These are phyloP conservation scores for Blumeria hordei DNA, from an alignment of 2,329 filamentous ascomycete species.

Conservation along the genomic window DNA sequence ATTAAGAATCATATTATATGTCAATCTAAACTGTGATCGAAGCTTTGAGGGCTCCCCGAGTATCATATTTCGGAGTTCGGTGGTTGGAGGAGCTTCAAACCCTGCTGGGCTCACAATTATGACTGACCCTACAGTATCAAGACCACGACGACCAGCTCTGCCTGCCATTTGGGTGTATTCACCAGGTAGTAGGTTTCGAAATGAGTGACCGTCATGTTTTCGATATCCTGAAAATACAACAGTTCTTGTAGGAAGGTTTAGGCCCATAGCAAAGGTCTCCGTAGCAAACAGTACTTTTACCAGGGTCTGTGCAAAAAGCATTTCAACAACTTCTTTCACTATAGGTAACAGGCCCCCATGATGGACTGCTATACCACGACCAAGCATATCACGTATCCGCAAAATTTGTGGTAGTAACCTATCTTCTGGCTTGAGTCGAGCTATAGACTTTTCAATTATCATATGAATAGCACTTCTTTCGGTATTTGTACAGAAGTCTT, in stretches of 20 bases:
- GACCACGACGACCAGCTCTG: conserved; percentile 71
- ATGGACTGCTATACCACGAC: conserved; percentile 81
- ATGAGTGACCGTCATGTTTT: conserved; percentile 83
- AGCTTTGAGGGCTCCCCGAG: conserved; percentile 87
- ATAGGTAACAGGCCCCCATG: conserved; percentile 88
- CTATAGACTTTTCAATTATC: conserved; percentile 87
- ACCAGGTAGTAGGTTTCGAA: conserved; percentile 74
- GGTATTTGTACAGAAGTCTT: conserved; percentile 77
- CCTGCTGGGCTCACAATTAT: conserved; percentile 67
- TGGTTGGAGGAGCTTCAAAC: conserved; percentile 72
- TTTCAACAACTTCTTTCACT: conserved; percentile 93
- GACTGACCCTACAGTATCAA: conserved; percentile 80
- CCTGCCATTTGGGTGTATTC: conserved; percentile 99
- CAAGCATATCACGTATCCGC: conserved; percentile 60
- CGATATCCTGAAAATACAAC: conserved; percentile 94
- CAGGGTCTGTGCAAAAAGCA: conserved; percentile 78
- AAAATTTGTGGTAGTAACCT: conserved; percentile 77
- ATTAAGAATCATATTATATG: conserved; percentile 99
- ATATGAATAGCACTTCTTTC: conserved; percentile 97
- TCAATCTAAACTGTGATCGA: conserved; percentile 83
- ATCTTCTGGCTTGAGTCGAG: conserved; percentile 75
- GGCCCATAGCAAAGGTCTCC: conserved; percentile 94
- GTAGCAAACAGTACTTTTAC: conserved; percentile 96
- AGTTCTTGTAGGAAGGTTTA: conserved; percentile 85
- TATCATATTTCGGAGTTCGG: conserved; percentile 76